These are phyloP conservation scores for Acorus gramineus DNA, from an alignment of 106 monocot genomes.

Conservation along the genomic window DNA sequence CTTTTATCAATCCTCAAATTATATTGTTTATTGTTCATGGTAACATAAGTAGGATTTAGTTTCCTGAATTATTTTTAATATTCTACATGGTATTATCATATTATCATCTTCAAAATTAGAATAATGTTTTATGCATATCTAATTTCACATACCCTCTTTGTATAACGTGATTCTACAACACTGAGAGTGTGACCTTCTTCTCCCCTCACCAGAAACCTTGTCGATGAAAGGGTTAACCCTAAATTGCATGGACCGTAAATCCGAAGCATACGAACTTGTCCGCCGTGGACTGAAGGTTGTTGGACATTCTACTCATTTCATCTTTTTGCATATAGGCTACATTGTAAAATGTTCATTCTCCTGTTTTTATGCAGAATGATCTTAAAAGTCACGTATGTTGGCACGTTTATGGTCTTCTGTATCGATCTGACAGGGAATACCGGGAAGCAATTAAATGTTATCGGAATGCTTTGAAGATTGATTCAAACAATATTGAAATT, in stretches of 20 bases:
- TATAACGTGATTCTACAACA: background rate
- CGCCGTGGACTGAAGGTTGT: slow-evolving; percentile 88
- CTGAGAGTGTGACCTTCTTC: background rate
- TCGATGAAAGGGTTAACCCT: slow-evolving; percentile 97
- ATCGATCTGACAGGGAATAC: slow-evolving; percentile 97
- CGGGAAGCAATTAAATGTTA: slow-evolving; percentile 99
- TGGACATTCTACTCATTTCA: background rate
- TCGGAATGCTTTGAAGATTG: slow-evolving; percentile 93
- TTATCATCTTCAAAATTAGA: too few relatives aligned
- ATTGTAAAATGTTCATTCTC: background rate
- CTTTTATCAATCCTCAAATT: too few relatives aligned
- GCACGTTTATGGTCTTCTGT: slow-evolving; percentile 98
- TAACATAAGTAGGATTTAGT: too few relatives aligned
- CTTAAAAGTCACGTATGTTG: slow-evolving; percentile 99
- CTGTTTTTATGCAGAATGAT: slow-evolving; percentile 67
- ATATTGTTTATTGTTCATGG: too few relatives aligned
- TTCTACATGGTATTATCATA: too few relatives aligned
- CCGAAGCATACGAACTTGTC: slow-evolving; percentile 96
- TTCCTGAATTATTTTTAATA: too few relatives aligned
- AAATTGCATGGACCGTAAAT: slow-evolving; percentile 94
- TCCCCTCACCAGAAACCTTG: slow-evolving; percentile 61
- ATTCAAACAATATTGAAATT: slow-evolving; percentile 97
- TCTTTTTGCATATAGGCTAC: background rate
- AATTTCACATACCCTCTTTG: background rate
- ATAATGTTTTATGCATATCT: background rate